Evolutionary conservation across 768 basidiomycete genomes (phyloP).

Genomic region (Termitomyces sp.): DNA sequence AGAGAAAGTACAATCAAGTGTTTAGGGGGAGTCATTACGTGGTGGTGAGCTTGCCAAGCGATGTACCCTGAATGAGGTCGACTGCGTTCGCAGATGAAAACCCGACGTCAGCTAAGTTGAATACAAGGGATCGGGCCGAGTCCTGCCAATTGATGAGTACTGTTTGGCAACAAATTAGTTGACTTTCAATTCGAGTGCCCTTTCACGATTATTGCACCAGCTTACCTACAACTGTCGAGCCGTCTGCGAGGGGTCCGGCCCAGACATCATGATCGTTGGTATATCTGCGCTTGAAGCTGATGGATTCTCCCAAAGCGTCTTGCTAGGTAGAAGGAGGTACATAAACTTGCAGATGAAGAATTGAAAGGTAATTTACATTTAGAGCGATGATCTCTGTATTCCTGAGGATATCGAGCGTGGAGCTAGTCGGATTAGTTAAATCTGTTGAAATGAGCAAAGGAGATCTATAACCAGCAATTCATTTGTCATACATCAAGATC

Average conservation of each 20-base stretch:
- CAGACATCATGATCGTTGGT: conserved; percentile 46
- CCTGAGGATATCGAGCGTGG: conserved; percentile 32
- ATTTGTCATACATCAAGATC: not conserved
- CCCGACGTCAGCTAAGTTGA: conserved; percentile 38
- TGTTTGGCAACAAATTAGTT: conserved; percentile 7
- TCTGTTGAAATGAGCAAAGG: conserved; percentile 42
- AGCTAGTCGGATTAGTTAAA: conserved; percentile 26
- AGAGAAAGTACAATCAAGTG: not conserved
- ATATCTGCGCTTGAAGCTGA: conserved; percentile 41
- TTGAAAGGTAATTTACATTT: conserved; percentile 23
- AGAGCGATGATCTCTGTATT: conserved; percentile 38
- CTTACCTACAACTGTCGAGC: conserved; percentile 40
- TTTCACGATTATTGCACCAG: not conserved
- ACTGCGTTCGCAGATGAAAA: conserved; percentile 33
- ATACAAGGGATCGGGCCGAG: conserved; percentile 31
- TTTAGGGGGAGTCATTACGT: conserved; percentile 24
- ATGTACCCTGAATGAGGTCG: conserved; percentile 34
- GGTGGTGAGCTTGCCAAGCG: conserved; percentile 29
- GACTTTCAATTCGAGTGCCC: not conserved
- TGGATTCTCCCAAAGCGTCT: conserved; percentile 40
- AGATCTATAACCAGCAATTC: conserved; percentile 20
- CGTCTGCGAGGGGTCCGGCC: conserved; percentile 43
- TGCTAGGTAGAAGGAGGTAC: conserved; percentile 26
- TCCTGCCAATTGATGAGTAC: conserved; percentile 44
- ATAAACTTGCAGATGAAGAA: not conserved